phyloP scores from a whole-genome alignment of 805 yeast genomes.

The Yarrowia sp. region DNA sequence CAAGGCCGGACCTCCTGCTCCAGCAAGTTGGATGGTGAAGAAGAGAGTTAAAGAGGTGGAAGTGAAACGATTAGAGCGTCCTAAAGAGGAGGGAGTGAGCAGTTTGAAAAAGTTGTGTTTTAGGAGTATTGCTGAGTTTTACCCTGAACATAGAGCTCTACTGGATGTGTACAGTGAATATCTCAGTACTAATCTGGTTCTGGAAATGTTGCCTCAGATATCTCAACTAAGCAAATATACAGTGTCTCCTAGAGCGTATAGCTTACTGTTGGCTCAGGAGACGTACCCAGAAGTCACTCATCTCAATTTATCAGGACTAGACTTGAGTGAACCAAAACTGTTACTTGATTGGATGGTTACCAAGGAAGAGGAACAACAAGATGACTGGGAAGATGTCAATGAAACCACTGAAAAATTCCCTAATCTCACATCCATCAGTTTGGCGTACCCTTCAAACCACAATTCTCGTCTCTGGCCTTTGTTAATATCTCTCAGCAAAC shows the following conservation, averaged over 20 bases:
- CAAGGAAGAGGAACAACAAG: neutral
- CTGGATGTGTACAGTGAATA: conserved; percentile 7
- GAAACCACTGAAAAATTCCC: neutral
- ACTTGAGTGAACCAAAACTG: neutral
- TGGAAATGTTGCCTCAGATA: conserved; percentile 7
- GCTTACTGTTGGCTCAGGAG: neutral
- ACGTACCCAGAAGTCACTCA: neutral
- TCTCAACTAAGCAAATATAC: neutral
- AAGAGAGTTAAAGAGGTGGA: neutral
- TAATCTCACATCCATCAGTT: neutral
- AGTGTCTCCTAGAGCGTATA: neutral
- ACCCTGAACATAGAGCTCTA: neutral
- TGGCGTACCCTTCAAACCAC: neutral
- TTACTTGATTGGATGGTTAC: neutral
- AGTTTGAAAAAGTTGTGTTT: neutral
- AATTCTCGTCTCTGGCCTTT: conserved; percentile 1
- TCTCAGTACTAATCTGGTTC: neutral
- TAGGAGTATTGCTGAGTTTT: neutral
- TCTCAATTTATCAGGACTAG: neutral
- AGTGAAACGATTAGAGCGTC: neutral
- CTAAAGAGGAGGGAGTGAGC: neutral
- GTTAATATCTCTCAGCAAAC: neutral
- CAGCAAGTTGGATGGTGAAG: conserved; percentile 3
- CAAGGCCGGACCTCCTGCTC: conserved; percentile 9
- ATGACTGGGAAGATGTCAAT: neutral